A percentile compares a stretch with the other conserved stretches of the same genome.
Evolutionary conservation across 1,284 basidiomycete genomes (phyloP).

Genomic region (Phaffia rhodozyma): DNA sequence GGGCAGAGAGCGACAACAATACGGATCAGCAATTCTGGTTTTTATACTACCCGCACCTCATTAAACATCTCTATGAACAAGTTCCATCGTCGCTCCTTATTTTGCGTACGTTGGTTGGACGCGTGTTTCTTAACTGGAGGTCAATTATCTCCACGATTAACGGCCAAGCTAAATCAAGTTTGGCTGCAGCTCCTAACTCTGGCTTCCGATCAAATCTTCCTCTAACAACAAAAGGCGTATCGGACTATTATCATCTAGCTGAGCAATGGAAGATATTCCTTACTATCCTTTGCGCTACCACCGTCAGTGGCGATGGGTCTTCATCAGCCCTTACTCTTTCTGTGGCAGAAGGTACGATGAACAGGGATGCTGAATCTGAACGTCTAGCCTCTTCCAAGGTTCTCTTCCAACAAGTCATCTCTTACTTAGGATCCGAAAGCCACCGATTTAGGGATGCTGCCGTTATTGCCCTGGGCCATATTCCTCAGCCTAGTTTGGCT

Average conservation of each 20-base stretch:
- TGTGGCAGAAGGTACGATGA: slow-evolving; percentile 24
- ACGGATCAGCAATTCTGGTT: slow-evolving; percentile 37
- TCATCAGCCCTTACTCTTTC: slow-evolving; percentile 44
- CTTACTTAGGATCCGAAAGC: slow-evolving; percentile 76
- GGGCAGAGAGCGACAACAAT: slow-evolving; percentile 36
- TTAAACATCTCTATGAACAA: slow-evolving; percentile 30
- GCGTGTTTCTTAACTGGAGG: slow-evolving; percentile 35
- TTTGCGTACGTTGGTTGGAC: slow-evolving; percentile 32
- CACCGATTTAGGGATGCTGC: slow-evolving; percentile 71
- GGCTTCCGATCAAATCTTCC: too few relatives aligned
- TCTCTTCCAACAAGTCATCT: slow-evolving; percentile 72
- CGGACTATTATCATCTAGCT: slow-evolving; percentile 41
- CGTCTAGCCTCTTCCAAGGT: slow-evolving; percentile 64
- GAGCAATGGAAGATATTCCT: slow-evolving; percentile 85
- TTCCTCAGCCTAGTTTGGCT: slow-evolving; percentile 63
- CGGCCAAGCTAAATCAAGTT: slow-evolving; percentile 12
- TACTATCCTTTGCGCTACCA: slow-evolving; percentile 64
- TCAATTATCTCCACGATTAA: slow-evolving; percentile 33
- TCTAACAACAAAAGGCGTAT: not conserved
- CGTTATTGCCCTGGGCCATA: slow-evolving; percentile 74
- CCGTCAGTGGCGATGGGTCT: slow-evolving; percentile 26
- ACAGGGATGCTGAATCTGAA: slow-evolving; percentile 38
- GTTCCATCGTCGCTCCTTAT: slow-evolving; percentile 33
- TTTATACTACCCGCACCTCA: slow-evolving; percentile 33
- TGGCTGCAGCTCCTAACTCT: slow-evolving; percentile 16